Evolutionary conservation across 345 rosid species (phyloP).

Genomic region (Acer saccharum): DNA sequence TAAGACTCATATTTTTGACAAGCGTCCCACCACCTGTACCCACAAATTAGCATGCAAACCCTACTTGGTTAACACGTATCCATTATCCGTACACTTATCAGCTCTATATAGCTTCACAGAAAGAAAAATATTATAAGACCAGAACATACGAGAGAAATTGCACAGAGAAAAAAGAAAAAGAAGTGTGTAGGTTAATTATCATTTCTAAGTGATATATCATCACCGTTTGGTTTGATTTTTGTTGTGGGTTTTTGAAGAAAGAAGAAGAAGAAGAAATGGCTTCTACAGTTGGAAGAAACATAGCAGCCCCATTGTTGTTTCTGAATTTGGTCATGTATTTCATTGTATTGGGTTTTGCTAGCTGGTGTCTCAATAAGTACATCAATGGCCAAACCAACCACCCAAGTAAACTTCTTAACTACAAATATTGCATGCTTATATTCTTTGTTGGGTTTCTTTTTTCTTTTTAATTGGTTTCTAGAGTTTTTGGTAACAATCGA

Average conservation of each 20-base stretch:
- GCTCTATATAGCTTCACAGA: slow-evolving; percentile 10
- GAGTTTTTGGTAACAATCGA: too few relatives aligned
- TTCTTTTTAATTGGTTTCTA: background rate
- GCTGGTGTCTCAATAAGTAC: slow-evolving; percentile 75
- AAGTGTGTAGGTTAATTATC: too few relatives aligned
- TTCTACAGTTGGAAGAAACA: slow-evolving; percentile 73
- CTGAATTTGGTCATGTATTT: slow-evolving; percentile 77
- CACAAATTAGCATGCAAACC: slow-evolving; percentile 14
- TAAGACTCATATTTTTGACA: slow-evolving; percentile 23
- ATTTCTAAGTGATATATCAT: too few relatives aligned
- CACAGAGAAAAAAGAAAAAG: background rate
- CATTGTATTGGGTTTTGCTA: slow-evolving; percentile 77
- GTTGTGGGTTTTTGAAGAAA: slow-evolving; percentile 4
- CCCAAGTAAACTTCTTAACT: slow-evolving; percentile 55
- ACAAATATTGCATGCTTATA: background rate
- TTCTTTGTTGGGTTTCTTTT: background rate
- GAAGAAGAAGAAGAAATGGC: slow-evolving; percentile 40
- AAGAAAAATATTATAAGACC: background rate
- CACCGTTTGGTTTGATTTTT: background rate
- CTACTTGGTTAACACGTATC: slow-evolving; percentile 29
- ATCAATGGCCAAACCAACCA: slow-evolving; percentile 81
- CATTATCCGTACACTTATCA: slow-evolving; percentile 9
- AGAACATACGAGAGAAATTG: slow-evolving; percentile 1
- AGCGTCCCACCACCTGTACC: slow-evolving; percentile 57
- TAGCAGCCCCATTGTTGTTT: slow-evolving; percentile 89